Evolutionary conservation across 2,329 filamentous ascomycete species (phyloP).

Genomic region (Daldinia eschscholtzii): DNA sequence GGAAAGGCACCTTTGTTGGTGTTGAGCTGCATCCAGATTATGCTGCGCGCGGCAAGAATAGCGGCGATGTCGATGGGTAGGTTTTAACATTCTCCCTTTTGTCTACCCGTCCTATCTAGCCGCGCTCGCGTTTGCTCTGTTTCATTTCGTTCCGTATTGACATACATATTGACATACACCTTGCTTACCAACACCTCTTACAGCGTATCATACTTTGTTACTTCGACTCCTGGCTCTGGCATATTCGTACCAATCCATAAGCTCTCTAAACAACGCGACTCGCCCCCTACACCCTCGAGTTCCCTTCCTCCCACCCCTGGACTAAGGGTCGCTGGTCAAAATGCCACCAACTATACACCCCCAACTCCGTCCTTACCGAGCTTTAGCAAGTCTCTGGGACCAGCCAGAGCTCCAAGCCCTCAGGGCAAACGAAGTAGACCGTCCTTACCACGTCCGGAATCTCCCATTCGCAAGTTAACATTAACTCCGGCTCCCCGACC

Average conservation of each 20-base stretch:
- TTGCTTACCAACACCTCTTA: constrained; percentile 24
- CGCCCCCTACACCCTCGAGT: constrained; percentile 63
- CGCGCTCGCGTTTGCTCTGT: constrained; percentile 13
- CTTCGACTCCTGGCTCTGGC: constrained; percentile 81
- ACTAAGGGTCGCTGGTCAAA: constrained; percentile 67
- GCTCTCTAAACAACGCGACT: constrained; percentile 73
- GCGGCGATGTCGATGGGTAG: constrained; percentile 94
- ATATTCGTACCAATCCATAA: constrained; percentile 94
- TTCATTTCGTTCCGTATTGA: constrained; percentile 13
- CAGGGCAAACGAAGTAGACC: constrained; percentile 77
- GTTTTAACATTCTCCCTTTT: constrained; percentile 48
- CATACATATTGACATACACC: constrained; percentile 10
- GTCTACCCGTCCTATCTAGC: constrained; percentile 30
- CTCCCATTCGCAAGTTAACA: constrained; percentile 78
- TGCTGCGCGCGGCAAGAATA: constrained; percentile 90
- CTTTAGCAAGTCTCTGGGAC: constrained; percentile 90
- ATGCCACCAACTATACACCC: constrained; percentile 72
- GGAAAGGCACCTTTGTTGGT: constrained; percentile 91
- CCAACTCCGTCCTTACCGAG: constrained; percentile 77
- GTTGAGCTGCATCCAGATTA: constrained; percentile 88
- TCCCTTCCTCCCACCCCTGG: constrained; percentile 73
- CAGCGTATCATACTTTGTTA: constrained; percentile 83
- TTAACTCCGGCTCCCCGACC: constrained; percentile 71
- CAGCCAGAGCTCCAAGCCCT: constrained; percentile 78
- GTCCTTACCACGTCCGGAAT: constrained; percentile 89